Conservation (phyloP, 495 filamentous ascomycete species). For the Talaromyces trachyspermus region DNA sequence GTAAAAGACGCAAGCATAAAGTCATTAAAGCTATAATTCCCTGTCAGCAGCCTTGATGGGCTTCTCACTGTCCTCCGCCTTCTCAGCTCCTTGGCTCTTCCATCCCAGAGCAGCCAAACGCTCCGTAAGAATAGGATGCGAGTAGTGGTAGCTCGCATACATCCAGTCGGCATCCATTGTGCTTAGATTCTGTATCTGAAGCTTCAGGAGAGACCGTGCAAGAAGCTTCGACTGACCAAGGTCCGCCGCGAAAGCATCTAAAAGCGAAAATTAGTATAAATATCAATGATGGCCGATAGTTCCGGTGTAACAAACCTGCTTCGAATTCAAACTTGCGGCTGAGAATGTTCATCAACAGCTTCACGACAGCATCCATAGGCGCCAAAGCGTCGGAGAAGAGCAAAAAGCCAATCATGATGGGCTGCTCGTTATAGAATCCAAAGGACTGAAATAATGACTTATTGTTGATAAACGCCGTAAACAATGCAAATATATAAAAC, state of each 20-base stretch:
- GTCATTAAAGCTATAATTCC: conserved; percentile 38
- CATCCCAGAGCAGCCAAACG: conserved; percentile 83
- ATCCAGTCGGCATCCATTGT: conserved; percentile 98
- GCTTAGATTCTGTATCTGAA: conserved; percentile 95
- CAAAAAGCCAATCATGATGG: conserved; percentile 93
- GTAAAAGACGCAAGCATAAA: no score
- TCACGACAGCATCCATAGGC: conserved; percentile 85
- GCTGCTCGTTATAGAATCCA: conserved; percentile 76
- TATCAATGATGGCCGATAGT: background rate
- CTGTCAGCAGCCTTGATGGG: conserved; percentile 50
- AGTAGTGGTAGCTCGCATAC: conserved; percentile 97
- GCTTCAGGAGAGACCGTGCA: conserved; percentile 82
- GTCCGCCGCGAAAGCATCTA: conserved; percentile 72
- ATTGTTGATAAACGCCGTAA: conserved; percentile 97
- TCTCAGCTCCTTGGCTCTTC: conserved; percentile 53
- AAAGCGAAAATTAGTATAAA: conserved; percentile 3
- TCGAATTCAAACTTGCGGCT: conserved; percentile 92
- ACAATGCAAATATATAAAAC: conserved; percentile 93
- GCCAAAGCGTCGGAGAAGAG: conserved; percentile 91
- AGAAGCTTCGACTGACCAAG: conserved; percentile 85
- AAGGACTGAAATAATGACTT: conserved; percentile 82
- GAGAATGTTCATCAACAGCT: conserved; percentile 92
- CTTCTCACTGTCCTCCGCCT: conserved; percentile 44
- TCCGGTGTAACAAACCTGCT: conserved; percentile 77
- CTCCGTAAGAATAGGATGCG: conserved; percentile 92